Conservation (phyloP, 2,329 filamentous ascomycete genomes). For the Tolypocladium tropicale region DNA sequence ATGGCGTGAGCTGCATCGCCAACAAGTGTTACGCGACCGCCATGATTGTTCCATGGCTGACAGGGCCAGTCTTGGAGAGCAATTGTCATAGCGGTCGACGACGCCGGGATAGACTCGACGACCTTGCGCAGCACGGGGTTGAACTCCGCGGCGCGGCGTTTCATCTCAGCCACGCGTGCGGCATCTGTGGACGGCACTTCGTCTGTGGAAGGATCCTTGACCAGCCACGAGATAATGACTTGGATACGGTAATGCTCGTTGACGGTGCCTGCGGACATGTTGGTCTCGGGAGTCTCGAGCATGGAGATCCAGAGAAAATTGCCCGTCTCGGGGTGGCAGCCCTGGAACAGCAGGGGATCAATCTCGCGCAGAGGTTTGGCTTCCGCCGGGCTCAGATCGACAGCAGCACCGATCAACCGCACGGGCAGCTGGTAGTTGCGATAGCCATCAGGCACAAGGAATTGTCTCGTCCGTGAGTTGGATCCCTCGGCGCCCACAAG, state of each 20-base stretch:
- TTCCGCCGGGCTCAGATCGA: slow-evolving; percentile 26
- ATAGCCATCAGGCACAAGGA: slow-evolving; percentile 20
- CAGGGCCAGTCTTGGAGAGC: slow-evolving; percentile 25
- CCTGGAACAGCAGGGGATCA: slow-evolving; percentile 45
- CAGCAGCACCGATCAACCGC: slow-evolving; percentile 25
- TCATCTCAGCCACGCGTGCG: slow-evolving; percentile 28
- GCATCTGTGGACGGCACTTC: slow-evolving; percentile 21
- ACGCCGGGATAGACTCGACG: slow-evolving; percentile 32
- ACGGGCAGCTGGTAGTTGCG: slow-evolving; percentile 24
- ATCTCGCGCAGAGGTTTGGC: slow-evolving; percentile 30
- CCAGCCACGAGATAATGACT: slow-evolving; percentile 36
- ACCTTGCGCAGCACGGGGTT: slow-evolving; percentile 28
- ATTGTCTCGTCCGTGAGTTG: slow-evolving; percentile 23
- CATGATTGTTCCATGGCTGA: slow-evolving; percentile 28
- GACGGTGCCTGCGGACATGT: slow-evolving; percentile 20
- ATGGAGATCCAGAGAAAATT: slow-evolving; percentile 40
- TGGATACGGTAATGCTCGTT: slow-evolving; percentile 28
- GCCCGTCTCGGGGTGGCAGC: slow-evolving; percentile 37
- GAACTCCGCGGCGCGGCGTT: slow-evolving; percentile 19
- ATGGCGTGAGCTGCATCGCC: slow-evolving; percentile 50
- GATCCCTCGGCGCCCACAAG: slow-evolving; percentile 30
- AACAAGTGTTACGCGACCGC: slow-evolving; percentile 34
- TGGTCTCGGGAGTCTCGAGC: slow-evolving; percentile 28
- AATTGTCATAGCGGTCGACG: slow-evolving; percentile 24
- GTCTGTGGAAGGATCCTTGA: slow-evolving; percentile 18